Evolutionary conservation across 352 stramenopile genomes (phyloP).

Genomic region (Phytophthora pluvialis): DNA sequence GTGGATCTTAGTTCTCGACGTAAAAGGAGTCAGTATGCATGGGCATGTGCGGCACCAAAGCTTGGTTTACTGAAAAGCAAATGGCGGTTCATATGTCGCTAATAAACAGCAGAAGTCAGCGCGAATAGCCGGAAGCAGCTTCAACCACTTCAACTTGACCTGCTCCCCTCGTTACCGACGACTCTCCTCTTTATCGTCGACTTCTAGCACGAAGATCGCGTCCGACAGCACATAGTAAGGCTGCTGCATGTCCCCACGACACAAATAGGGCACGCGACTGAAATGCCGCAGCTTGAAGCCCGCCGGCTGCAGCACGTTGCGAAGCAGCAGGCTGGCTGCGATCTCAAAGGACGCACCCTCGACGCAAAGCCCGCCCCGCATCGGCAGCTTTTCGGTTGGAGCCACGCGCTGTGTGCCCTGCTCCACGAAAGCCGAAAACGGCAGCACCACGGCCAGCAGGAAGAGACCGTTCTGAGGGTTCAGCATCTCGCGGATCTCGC

Average conservation of each 20-base stretch:
- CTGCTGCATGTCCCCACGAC: conserved; percentile 75
- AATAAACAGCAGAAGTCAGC: conserved; percentile 10
- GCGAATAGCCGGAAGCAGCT: conserved; percentile 8
- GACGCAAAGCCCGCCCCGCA: conserved; percentile 66
- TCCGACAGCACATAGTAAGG: conserved; percentile 89
- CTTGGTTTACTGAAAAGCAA: conserved; percentile 33
- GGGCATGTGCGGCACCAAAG: neutral
- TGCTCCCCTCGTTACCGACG: too few species aligned
- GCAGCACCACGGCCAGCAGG: conserved; percentile 78
- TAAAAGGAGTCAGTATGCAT: conserved; percentile 10
- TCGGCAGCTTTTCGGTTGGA: conserved; percentile 69
- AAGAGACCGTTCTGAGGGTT: conserved; percentile 76
- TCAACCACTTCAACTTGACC: conserved; percentile 28
- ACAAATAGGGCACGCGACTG: conserved; percentile 86
- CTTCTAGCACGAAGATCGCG: conserved; percentile 82
- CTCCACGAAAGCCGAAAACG: conserved; percentile 85
- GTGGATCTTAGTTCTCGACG: conserved; percentile 7
- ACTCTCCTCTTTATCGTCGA: conserved; percentile 40
- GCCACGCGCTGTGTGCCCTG: conserved; percentile 67
- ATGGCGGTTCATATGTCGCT: conserved; percentile 7
- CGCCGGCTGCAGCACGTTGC: conserved; percentile 69
- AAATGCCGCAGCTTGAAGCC: conserved; percentile 85
- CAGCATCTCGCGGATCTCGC: conserved; percentile 77
- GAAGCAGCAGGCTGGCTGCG: conserved; percentile 60
- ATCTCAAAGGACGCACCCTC: conserved; percentile 75